Percentiles rank a stretch among this genome's conserved stretches.
Evolutionary conservation across 2,329 filamentous ascomycete genomes (phyloP).

Genomic region (Leptographium procerum): DNA sequence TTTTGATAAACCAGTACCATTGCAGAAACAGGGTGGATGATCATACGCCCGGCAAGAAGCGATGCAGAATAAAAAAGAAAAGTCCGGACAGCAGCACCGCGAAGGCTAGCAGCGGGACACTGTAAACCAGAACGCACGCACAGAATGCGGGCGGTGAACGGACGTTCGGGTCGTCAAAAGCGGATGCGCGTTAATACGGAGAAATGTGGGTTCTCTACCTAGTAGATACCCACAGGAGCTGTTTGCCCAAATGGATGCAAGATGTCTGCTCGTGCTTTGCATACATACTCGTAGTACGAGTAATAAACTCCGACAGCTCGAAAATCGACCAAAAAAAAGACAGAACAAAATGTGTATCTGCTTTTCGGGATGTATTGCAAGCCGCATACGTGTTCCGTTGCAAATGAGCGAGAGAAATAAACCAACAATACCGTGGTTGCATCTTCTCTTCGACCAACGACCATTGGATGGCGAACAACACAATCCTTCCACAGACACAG

Average conservation of each 20-base stretch:
- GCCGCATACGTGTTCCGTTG: not conserved
- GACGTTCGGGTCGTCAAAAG: not conserved
- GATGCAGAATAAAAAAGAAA: not conserved
- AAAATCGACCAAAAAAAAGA: no score
- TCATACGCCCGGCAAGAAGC: no score
- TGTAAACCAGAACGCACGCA: not conserved
- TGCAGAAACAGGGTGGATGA: not conserved
- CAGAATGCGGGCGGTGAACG: not conserved
- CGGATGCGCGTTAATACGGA: not conserved
- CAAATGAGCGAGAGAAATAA: not conserved
- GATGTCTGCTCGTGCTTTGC: not conserved
- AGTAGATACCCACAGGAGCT: conserved; percentile 12
- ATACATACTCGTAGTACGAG: not conserved
- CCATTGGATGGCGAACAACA: not conserved
- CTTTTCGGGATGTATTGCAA: not conserved
- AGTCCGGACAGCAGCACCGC: not conserved
- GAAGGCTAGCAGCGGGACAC: not conserved
- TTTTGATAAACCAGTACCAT: not conserved
- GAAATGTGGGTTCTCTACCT: not conserved
- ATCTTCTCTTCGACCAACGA: not conserved
- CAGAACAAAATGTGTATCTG: no score
- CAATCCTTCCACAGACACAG: no score
- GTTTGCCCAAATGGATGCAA: conserved; percentile 8
- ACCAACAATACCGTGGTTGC: no score
- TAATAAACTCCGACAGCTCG: no score